Evolutionary conservation across 2,329 filamentous ascomycete genomes (phyloP).

Genomic region (Thermoascus crustaceus): DNA sequence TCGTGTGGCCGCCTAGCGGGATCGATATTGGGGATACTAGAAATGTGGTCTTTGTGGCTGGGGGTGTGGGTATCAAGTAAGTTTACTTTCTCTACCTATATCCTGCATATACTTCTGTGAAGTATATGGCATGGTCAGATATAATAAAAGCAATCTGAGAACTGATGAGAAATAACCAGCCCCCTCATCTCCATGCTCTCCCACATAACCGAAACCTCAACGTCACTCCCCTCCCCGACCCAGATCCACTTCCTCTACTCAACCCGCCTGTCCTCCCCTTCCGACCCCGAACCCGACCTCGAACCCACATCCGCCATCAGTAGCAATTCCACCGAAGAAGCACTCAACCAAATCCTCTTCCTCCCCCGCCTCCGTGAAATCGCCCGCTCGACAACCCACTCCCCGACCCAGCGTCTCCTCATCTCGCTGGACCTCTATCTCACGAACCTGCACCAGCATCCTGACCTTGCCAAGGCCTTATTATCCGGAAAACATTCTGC

Average conservation of each 20-base stretch:
- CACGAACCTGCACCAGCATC: slow-evolving; percentile 15
- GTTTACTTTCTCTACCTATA: slow-evolving; percentile 13
- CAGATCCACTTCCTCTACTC: slow-evolving; percentile 59
- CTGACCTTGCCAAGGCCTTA: too few species aligned
- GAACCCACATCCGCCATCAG: neutral
- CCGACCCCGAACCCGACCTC: slow-evolving; percentile 1
- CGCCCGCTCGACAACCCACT: slow-evolving; percentile 17
- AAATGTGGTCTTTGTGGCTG: slow-evolving; percentile 66
- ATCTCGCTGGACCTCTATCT: slow-evolving; percentile 30
- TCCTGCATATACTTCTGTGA: neutral
- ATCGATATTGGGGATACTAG: slow-evolving; percentile 40
- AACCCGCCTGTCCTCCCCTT: slow-evolving; percentile 34
- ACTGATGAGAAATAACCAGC: slow-evolving; percentile 24
- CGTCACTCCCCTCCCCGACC: slow-evolving; percentile 19
- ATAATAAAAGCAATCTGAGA: neutral
- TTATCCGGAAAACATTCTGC: slow-evolving; percentile 1
- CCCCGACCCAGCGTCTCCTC: slow-evolving; percentile 17
- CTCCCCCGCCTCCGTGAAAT: slow-evolving; percentile 37
- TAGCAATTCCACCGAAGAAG: slow-evolving; percentile 6
- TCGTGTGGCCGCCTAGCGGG: slow-evolving; percentile 60
- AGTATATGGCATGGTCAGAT: neutral
- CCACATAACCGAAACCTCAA: slow-evolving; percentile 44
- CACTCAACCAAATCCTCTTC: slow-evolving; percentile 37
- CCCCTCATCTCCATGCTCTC: slow-evolving; percentile 68
- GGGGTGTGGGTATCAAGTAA: slow-evolving; percentile 74